phyloP scores from a whole-genome alignment of 192 early-diverging fungal species.

The Backusella psychrophila region DNA sequence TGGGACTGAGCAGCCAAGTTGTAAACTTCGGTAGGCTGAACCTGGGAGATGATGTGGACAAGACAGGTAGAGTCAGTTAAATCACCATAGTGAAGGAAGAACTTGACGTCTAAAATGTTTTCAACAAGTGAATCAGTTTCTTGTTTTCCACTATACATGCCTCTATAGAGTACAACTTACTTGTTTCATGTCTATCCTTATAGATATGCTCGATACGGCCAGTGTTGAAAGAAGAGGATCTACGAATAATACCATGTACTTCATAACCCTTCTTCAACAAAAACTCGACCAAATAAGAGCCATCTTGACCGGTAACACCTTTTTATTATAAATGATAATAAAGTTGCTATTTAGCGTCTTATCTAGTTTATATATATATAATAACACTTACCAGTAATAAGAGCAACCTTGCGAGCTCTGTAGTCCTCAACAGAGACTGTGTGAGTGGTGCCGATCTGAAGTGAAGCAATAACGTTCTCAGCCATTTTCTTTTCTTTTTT shows the following conservation, averaged over 20 bases:
- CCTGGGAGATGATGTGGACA: constrained; percentile 69
- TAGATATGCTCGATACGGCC: constrained; percentile 79
- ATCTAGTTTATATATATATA: background rate
- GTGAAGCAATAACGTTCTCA: constrained; percentile 35
- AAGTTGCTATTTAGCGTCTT: background rate
- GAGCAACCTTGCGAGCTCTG: constrained; percentile 57
- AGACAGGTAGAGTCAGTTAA: constrained; percentile 77
- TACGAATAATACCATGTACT: constrained; percentile 78
- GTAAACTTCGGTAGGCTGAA: constrained; percentile 76
- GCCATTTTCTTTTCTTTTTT: constrained; percentile 18
- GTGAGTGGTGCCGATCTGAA: constrained; percentile 8
- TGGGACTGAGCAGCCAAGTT: constrained; percentile 79
- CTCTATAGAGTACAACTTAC: constrained; percentile 34
- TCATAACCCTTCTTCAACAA: constrained; percentile 72
- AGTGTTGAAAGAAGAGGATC: constrained; percentile 85
- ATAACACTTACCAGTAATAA: constrained; percentile 53
- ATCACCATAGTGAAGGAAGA: constrained; percentile 79
- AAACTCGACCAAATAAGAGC: constrained; percentile 74
- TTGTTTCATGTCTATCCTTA: constrained; percentile 61
- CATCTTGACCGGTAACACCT: constrained; percentile 80
- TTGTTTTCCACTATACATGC: background rate
- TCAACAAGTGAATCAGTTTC: background rate
- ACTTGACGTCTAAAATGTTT: constrained; percentile 46
- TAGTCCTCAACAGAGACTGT: constrained; percentile 48
- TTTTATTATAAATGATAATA: background rate